Evolutionary conservation across 2,329 filamentous ascomycete genomes (phyloP).

Genomic region (Sarocladium strictum): DNA sequence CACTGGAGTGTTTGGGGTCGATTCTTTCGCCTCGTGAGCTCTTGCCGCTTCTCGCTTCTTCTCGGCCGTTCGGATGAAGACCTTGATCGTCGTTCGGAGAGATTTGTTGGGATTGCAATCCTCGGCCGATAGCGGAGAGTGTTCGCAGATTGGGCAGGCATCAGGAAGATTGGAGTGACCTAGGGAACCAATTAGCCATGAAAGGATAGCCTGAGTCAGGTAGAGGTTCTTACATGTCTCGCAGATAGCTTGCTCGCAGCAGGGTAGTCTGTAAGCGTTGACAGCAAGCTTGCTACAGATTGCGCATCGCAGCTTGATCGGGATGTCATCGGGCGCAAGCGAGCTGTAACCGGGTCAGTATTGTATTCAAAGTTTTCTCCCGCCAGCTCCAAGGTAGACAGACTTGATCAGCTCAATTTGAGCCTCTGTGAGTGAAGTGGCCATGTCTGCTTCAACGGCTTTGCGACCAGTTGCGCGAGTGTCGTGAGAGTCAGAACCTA

Average conservation of each 20-base stretch:
- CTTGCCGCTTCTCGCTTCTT: slow-evolving; percentile 73
- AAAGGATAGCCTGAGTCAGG: neutral
- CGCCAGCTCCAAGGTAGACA: slow-evolving; percentile 12
- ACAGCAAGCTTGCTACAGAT: slow-evolving; percentile 87
- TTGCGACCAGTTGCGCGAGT: neutral
- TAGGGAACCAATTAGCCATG: slow-evolving; percentile 25
- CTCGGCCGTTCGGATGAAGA: slow-evolving; percentile 84
- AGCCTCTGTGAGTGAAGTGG: slow-evolving; percentile 37
- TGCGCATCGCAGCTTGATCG: slow-evolving; percentile 92
- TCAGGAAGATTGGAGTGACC: slow-evolving; percentile 70
- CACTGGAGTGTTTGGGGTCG: slow-evolving; percentile 33
- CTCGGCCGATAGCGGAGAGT: slow-evolving; percentile 78
- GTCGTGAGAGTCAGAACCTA: no score
- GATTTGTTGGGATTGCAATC: slow-evolving; percentile 87
- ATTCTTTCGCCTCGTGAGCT: slow-evolving; percentile 40
- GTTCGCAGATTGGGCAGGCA: slow-evolving; percentile 88
- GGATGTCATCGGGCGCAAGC: slow-evolving; percentile 75
- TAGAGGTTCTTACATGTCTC: slow-evolving; percentile 62
- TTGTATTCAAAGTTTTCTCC: no score
- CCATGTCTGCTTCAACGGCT: slow-evolving; percentile 21
- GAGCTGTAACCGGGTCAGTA: slow-evolving; percentile 45
- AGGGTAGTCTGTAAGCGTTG: slow-evolving; percentile 86
- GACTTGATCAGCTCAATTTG: slow-evolving; percentile 56
- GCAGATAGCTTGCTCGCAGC: slow-evolving; percentile 94
- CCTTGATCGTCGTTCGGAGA: slow-evolving; percentile 84